phyloP scores from a whole-genome alignment of 2,329 filamentous ascomycete genomes.

The Colletotrichum truncatum region DNA sequence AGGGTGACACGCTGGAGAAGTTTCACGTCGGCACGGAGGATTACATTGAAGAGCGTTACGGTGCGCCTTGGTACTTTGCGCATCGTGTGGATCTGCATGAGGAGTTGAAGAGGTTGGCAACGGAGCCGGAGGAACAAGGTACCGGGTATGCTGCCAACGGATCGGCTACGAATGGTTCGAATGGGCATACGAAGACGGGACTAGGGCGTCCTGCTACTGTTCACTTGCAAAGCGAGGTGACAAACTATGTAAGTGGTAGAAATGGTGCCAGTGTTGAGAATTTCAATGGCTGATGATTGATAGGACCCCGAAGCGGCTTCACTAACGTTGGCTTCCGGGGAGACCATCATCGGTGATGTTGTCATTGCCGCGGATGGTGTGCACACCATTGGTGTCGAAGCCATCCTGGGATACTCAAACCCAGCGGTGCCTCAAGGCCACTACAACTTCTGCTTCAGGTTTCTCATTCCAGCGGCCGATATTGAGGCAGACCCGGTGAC shows the following conservation, averaged over 20 bases:
- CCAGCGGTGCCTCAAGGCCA: conserved; percentile 36
- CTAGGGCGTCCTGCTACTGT: conserved; percentile 36
- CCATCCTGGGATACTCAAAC: conserved; percentile 38
- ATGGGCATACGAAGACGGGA: background rate
- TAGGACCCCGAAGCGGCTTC: conserved; percentile 38
- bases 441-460: conserved; percentile 46
- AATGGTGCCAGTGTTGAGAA: background rate
- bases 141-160: background rate
- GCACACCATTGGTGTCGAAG: conserved; percentile 42
- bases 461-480: conserved; percentile 40
- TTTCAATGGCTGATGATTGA: background rate
- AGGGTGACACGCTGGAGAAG: conserved; percentile 36
- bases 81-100: conserved; percentile 52
- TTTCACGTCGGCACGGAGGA: conserved; percentile 26
- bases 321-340: conserved; percentile 40
- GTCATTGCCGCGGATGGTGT: conserved; percentile 56
- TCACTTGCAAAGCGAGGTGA: conserved; percentile 35
- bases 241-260: conserved; percentile 36
- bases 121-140: conserved; percentile 32
- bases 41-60: conserved; percentile 34
- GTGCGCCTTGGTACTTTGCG: conserved; percentile 42
- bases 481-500: conserved; percentile 43
- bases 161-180: background rate
- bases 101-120: conserved; percentile 44
- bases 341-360: conserved; percentile 43